phyloP scores from a whole-genome alignment of 2,329 filamentous ascomycete species.

The Pseudovirgaria hyperparasitica region DNA sequence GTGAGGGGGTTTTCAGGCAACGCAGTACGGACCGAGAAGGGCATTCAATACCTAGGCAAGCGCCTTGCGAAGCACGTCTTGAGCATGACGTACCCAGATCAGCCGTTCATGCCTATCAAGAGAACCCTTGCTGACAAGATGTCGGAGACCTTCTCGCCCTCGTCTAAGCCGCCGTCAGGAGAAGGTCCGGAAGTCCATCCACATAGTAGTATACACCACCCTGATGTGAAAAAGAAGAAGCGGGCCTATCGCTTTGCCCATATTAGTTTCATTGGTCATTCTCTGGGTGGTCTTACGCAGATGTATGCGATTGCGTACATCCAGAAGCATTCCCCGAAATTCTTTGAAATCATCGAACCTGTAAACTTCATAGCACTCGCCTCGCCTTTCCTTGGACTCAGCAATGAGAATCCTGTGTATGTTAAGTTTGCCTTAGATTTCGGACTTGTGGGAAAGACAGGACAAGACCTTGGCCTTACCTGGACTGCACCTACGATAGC shows the following conservation, averaged over 20 bases:
- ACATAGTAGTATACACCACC: slow-evolving; percentile 45
- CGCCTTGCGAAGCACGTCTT: slow-evolving; percentile 84
- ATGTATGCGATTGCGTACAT: slow-evolving; percentile 95
- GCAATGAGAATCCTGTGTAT: slow-evolving; percentile 95
- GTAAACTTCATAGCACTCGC: slow-evolving; percentile 85
- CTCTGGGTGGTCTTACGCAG: slow-evolving; percentile 77
- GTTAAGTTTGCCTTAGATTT: slow-evolving; percentile 96
- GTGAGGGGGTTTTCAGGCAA: slow-evolving; percentile 86
- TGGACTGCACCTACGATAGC: slow-evolving; percentile 84
- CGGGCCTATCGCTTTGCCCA: slow-evolving; percentile 75
- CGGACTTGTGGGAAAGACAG: slow-evolving; percentile 88
- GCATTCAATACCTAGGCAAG: slow-evolving; percentile 95
- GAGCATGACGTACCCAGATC: slow-evolving; percentile 83
- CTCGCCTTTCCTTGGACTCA: slow-evolving; percentile 78
- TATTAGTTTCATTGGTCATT: slow-evolving; percentile 91
- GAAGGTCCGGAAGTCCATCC: slow-evolving; percentile 42
- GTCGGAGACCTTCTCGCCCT: slow-evolving; percentile 33
- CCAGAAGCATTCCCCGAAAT: slow-evolving; percentile 84
- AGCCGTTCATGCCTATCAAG: slow-evolving; percentile 66
- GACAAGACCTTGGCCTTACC: slow-evolving; percentile 85
- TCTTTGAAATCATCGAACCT: slow-evolving; percentile 75
- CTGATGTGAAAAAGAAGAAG: slow-evolving; percentile 28
- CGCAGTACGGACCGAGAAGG: slow-evolving; percentile 78
- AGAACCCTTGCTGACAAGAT: slow-evolving; percentile 38
- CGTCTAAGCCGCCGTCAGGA: slow-evolving; percentile 27